A percentile compares a stretch with the other conserved stretches of the same genome.
These are phyloP conservation scores for Beauveria bassiana DNA, from an alignment of 2,329 filamentous ascomycete species.

Conservation along the genomic window DNA sequence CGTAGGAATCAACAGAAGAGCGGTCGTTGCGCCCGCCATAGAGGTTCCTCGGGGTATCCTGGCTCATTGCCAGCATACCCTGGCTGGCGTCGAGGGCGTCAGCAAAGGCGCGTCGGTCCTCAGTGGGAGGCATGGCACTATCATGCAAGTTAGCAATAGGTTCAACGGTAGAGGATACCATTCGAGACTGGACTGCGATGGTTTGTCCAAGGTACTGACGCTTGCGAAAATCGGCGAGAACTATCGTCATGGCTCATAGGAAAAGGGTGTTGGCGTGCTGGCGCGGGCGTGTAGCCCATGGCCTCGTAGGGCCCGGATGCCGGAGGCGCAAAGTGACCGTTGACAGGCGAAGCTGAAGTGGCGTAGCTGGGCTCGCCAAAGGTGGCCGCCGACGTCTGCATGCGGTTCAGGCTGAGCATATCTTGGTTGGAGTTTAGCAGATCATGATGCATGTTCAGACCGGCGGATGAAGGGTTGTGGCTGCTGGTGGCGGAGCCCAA, in stretches of 20 bases:
- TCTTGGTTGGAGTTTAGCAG: slow-evolving; percentile 70
- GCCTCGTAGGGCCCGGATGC: slow-evolving; percentile 66
- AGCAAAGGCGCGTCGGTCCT: slow-evolving; percentile 64
- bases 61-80: slow-evolving; percentile 92
- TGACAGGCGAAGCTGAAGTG: slow-evolving; percentile 58
- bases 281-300: slow-evolving; percentile 64
- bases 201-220: slow-evolving; percentile 59
- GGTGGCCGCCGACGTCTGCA: slow-evolving; percentile 50
- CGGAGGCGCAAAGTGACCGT: slow-evolving; percentile 53
- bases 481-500: slow-evolving; percentile 69
- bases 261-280: slow-evolving; percentile 45
- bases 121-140: slow-evolving; percentile 32
- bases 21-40: slow-evolving; percentile 65
- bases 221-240: slow-evolving; percentile 68
- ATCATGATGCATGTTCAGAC: slow-evolving; percentile 27
- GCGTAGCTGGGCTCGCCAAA: slow-evolving; percentile 65
- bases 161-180: slow-evolving; percentile 43
- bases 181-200: background rate
- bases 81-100: slow-evolving; percentile 89
- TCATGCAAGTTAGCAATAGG: slow-evolving; percentile 15
- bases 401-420: slow-evolving; percentile 60
- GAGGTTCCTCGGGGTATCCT: slow-evolving; percentile 86
- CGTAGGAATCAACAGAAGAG: slow-evolving; percentile 78
- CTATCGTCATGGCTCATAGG: slow-evolving; percentile 50
- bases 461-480: slow-evolving; percentile 52